These are phyloP conservation scores for Dioscorea zingiberensis DNA, from an alignment of 106 monocot species.

Conservation along the genomic window DNA sequence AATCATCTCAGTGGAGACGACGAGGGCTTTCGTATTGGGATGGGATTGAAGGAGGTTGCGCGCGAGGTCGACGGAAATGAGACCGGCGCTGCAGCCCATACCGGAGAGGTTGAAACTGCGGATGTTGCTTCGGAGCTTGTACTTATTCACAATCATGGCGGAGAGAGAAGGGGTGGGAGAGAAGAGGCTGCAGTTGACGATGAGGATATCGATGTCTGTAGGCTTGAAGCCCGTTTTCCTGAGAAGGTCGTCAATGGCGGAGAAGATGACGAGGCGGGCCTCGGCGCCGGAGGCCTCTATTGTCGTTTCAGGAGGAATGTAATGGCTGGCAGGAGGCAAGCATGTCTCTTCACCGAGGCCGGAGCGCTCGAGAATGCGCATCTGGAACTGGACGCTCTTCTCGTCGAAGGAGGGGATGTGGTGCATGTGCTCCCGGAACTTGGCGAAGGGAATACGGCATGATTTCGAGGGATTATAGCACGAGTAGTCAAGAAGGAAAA, in stretches of 20 bases:
- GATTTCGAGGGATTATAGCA: constrained; percentile 14
- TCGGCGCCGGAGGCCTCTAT: constrained; percentile 18
- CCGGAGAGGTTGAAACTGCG: constrained; percentile 21
- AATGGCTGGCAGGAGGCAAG: constrained; percentile 21
- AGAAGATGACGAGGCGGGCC: constrained; percentile 21
- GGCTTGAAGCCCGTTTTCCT: constrained; percentile 9
- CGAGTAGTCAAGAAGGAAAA: constrained; percentile 24
- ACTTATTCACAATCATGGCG: constrained; percentile 18
- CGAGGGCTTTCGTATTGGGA: constrained; percentile 2
- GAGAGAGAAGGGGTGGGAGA: constrained; percentile 23
- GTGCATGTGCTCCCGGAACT: constrained; percentile 14
- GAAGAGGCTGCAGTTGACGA: constrained; percentile 29
- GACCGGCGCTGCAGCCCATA: constrained; percentile 34
- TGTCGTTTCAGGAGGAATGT: constrained; percentile 8
- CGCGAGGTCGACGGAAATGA: constrained; percentile 21
- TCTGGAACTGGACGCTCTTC: constrained; percentile 24
- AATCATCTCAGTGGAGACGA: constrained; percentile 12
- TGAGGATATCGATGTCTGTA: constrained; percentile 12
- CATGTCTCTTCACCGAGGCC: constrained; percentile 25
- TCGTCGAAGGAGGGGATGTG: constrained; percentile 9
- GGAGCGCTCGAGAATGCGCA: constrained; percentile 22
- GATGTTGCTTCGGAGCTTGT: constrained; percentile 17
- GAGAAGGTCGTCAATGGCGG: constrained; percentile 16
- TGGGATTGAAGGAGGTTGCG: constrained; percentile 10
- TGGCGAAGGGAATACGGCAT: constrained; percentile 21